Evolutionary conservation across 805 yeast genomes (phyloP), one percentile per base, ranked within the genome.

Genomic region (Huiozyma sinensis): DNA sequence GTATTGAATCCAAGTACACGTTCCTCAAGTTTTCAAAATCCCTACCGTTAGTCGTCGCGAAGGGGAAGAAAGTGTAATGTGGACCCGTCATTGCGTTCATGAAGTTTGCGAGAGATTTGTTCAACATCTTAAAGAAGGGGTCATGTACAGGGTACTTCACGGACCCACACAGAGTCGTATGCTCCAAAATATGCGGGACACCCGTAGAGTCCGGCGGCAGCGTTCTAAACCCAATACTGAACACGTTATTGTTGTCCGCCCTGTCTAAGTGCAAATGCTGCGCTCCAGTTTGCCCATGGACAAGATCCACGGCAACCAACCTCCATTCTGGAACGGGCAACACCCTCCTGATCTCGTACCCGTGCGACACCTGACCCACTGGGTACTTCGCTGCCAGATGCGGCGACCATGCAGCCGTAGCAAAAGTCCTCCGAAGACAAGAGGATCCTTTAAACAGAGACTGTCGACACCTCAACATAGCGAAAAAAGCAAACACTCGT

Each of bases 61-160:
- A 92, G 5, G 98, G 98, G 56, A 84, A 92, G 63, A 79, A 89
- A 0, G 98, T 92, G 58, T 88, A 89, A 64, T 92, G 97, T 54
- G 84, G 89, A 24, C 95, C 98, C 0, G 98, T 92, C 96, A 92
- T 86, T 7, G 98, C 98, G 61, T 92, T 92, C 98, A 92, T 92
- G 64, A 88, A 92, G 61, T 87, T 92, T 32, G 96, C 80, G 55
- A 92, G 67, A n/a, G 97, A 87, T 50, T 97, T 68, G 61, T 88
- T 90, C 47, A 90, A 70, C 98, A 92, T 92, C 61, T 90, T 90
- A 75, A 92, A 92, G 63, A 92, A 92, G 1, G 98, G 98, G 64
- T 92, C 98, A 52, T 97, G 71, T 1, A 92, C 96, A 2, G 97
- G 97, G 61, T 78, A 92, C 57, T 82, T 83, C 45, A 75, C 70